Percentiles rank a stretch among this genome's conserved stretches.
These are phyloP conservation scores for Cercospora sp. DNA, from an alignment of 2,329 filamentous ascomycete genomes.

Conservation along the genomic window DNA sequence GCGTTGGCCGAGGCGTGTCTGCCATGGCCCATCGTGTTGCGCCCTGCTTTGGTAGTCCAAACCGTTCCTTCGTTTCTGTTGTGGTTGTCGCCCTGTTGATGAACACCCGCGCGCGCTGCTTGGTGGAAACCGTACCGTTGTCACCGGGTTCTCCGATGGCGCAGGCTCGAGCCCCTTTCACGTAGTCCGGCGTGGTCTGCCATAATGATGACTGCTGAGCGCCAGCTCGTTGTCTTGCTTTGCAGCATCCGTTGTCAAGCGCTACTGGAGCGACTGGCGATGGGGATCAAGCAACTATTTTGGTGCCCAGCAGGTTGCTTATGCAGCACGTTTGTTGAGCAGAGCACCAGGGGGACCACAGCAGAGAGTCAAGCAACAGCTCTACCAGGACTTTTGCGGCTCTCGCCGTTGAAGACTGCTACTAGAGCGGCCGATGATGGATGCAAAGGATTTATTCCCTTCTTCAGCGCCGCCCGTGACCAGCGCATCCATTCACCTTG, in stretches of 20 bases:
- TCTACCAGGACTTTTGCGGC: not conserved
- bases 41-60: not conserved
- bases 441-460: not conserved
- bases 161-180: not conserved
- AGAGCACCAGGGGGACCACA: not conserved
- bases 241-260: not conserved
- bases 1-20: not conserved
- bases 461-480: not conserved
- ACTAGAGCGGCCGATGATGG: not conserved
- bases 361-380: not conserved
- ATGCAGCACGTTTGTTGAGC: not conserved
- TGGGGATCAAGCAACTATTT: not conserved
- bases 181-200: not conserved
- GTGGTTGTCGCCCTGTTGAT: not conserved
- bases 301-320: not conserved
- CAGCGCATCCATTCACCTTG: not conserved
- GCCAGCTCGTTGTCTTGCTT: not conserved
- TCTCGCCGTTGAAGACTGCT: not conserved
- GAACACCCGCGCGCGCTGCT: not conserved
- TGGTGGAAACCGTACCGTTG: not conserved
- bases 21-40: not conserved
- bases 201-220: not conserved
- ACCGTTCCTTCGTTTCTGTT: not conserved
- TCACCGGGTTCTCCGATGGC: not conserved
- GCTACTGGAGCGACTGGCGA: not conserved